Evolutionary conservation across 345 rosid species (phyloP), one percentile per base, ranked within the genome.

Genomic region (Salix exigua): DNA sequence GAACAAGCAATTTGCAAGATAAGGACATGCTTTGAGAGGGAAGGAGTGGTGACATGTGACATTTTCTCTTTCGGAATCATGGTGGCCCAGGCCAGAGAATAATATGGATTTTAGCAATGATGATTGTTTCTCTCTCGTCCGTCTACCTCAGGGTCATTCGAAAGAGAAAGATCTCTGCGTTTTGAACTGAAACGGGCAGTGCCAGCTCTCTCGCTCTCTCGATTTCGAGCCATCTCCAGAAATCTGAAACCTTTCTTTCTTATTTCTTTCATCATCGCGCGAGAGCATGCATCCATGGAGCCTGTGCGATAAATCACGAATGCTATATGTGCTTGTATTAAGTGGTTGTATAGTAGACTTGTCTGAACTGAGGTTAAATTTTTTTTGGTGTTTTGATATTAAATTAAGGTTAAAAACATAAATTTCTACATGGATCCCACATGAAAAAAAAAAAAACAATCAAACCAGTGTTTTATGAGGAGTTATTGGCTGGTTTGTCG

Each of bases 21-120:
- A 86, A 82, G 80, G 87, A 84, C 86, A 80, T 74, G 74, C 30
- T 78, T 68, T 17, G 66, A 31, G 14, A 60, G 74, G 73, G 76
- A 61, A 75, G 73, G 80, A 81, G 79, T 73, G 77, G 87, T 81
- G 89, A 86, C 81, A 83, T 83, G 88, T 87, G 91, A 85, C 78
- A 66, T 83, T 81, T 75, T 87, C 87, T 82, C 74, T 83, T 86
- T 87, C 64, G 89, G 89, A 83, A 90, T 87, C 79, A 82, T 78
- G 83, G 83, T 77, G 94, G 89, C 90, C 94, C 91, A 87, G 85
- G 85, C 87, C 88, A 85, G 89, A 78, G 91, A 88, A 86, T 88
- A 83, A 84, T 88, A 87, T 88, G 88, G 86, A 86, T 81, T 83
- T 81, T 87, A 81, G 86, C 84, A 85, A 81, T 87, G 74, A 87